phyloP scores from a whole-genome alignment of 1,139 yeast genomes.

The Scheffersomyces quercinus region DNA sequence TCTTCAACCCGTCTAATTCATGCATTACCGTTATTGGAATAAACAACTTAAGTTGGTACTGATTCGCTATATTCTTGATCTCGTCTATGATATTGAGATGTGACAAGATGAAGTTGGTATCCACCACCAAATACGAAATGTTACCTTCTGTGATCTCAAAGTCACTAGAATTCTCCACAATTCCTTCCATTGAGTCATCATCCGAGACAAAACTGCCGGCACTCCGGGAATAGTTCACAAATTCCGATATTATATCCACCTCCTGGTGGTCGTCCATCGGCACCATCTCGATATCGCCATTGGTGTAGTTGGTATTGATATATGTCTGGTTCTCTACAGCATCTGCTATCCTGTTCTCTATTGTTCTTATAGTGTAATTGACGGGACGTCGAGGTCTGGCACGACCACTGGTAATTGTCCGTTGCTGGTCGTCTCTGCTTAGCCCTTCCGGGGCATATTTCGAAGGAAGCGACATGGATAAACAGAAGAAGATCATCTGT shows the following conservation, averaged over 20 bases:
- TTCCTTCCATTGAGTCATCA: not conserved
- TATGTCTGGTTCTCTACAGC: slow-evolving; percentile 18
- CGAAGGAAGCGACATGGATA: slow-evolving; percentile 39
- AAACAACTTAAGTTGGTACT: slow-evolving; percentile 52
- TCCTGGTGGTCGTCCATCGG: slow-evolving; percentile 51
- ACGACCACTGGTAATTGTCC: slow-evolving; percentile 35
- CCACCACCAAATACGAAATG: slow-evolving; percentile 56
- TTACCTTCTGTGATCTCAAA: slow-evolving; percentile 20
- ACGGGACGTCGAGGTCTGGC: slow-evolving; percentile 18
- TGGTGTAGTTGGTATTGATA: slow-evolving; percentile 11
- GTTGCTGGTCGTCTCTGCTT: slow-evolving; percentile 24
- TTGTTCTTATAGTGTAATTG: slow-evolving; percentile 27
- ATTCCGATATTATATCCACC: slow-evolving; percentile 46
- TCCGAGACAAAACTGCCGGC: not conserved
- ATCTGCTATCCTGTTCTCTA: slow-evolving; percentile 35
- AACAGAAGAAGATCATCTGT: not conserved
- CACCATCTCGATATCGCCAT: slow-evolving; percentile 52
- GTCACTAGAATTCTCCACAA: not conserved
- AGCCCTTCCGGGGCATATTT: slow-evolving; percentile 47
- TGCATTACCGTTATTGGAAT: slow-evolving; percentile 69
- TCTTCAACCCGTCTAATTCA: slow-evolving; percentile 81
- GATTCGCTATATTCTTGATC: slow-evolving; percentile 37
- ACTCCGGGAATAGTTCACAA: slow-evolving; percentile 20
- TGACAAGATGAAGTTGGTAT: slow-evolving; percentile 75
- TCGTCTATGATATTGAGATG: slow-evolving; percentile 59